A percentile compares a stretch with the other conserved stretches of the same genome.
Conservation (phyloP, 2,329 filamentous ascomycete species). For the Neopestalotiopsis sp. region DNA sequence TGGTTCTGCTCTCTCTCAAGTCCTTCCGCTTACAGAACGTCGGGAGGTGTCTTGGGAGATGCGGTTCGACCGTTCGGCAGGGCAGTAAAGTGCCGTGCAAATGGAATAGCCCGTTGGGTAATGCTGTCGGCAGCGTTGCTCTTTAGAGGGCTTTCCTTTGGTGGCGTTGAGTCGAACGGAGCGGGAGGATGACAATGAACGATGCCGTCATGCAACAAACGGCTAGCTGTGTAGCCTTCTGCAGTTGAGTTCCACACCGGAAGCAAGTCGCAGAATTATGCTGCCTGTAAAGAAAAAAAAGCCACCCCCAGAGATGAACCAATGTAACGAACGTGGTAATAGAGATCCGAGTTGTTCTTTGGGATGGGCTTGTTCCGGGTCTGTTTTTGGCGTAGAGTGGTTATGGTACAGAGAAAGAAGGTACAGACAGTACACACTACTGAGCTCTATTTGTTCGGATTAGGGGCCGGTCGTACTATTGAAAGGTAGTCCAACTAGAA, state of each 20-base stretch:
- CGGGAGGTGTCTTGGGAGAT: too few relatives aligned
- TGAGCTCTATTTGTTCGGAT: conserved; percentile 16
- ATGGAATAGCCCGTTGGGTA: background rate
- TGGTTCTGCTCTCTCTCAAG: conserved; percentile 3
- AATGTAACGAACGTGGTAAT: conserved; percentile 13
- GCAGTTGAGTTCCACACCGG: conserved; percentile 9
- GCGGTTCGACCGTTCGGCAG: background rate
- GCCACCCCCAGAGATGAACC: background rate
- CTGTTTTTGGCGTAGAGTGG: conserved; percentile 1
- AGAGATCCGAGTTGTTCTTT: background rate
- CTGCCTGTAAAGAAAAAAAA: background rate
- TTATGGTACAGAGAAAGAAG: conserved; percentile 15
- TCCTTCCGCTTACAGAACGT: background rate
- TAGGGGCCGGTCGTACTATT: conserved; percentile 17
- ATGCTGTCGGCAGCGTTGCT: background rate
- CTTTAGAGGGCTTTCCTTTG: background rate
- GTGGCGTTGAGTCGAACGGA: conserved; percentile 12
- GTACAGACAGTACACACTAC: conserved; percentile 13
- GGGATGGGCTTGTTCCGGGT: conserved; percentile 1
- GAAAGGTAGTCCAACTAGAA: conserved; percentile 9
- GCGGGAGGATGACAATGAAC: conserved; percentile 13
- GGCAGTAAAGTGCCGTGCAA: background rate
- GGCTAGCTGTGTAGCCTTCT: conserved; percentile 6
- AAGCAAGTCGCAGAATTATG: background rate
- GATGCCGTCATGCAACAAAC: conserved; percentile 13